A percentile compares a stretch with the other conserved stretches of the same genome.
These are phyloP conservation scores for Sphaerosporella brunnea DNA, from an alignment of 495 filamentous ascomycete genomes.

Conservation along the genomic window DNA sequence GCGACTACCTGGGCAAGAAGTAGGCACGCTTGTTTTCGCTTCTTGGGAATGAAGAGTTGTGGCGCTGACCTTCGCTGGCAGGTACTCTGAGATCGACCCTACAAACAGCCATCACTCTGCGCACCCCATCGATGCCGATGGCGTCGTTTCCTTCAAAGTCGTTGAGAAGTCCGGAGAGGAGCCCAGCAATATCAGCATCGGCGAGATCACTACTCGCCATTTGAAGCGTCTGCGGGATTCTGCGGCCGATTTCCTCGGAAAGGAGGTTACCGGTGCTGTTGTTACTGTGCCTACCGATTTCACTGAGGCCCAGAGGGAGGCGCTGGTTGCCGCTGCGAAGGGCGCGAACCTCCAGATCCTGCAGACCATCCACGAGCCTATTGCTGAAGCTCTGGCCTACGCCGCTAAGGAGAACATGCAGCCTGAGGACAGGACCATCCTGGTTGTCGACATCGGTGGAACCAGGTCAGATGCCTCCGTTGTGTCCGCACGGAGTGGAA, in stretches of 20 bases:
- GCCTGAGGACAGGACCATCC: slow-evolving; percentile 75
- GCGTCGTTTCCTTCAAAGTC: slow-evolving; percentile 64
- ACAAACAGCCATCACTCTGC: slow-evolving; percentile 85
- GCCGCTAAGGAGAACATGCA: slow-evolving; percentile 44
- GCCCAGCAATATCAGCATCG: slow-evolving; percentile 54
- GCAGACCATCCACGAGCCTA: slow-evolving; percentile 84
- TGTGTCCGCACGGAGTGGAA: slow-evolving; percentile 74
- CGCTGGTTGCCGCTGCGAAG: slow-evolving; percentile 57
- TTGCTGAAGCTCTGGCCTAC: slow-evolving; percentile 78
- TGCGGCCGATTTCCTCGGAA: slow-evolving; percentile 79
- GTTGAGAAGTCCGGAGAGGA: slow-evolving; percentile 54
- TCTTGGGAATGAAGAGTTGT: background rate
- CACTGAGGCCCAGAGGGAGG: slow-evolving; percentile 63
- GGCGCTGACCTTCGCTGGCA: background rate
- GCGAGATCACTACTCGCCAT: slow-evolving; percentile 75
- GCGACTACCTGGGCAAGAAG: slow-evolving; percentile 89
- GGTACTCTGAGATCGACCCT: slow-evolving; percentile 52
- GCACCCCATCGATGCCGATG: slow-evolving; percentile 61
- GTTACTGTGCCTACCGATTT: slow-evolving; percentile 91
- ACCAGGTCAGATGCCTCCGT: slow-evolving; percentile 85
- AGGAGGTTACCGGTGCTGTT: slow-evolving; percentile 78
- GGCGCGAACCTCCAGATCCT: slow-evolving; percentile 74
- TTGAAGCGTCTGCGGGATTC: slow-evolving; percentile 63
- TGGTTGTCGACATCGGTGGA: slow-evolving; percentile 85
- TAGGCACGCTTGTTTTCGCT: slow-evolving; percentile 29